Base-by-base conservation (phyloP, 805 yeast genomes). In the Wickerhamomyces ciferrii region DNA sequence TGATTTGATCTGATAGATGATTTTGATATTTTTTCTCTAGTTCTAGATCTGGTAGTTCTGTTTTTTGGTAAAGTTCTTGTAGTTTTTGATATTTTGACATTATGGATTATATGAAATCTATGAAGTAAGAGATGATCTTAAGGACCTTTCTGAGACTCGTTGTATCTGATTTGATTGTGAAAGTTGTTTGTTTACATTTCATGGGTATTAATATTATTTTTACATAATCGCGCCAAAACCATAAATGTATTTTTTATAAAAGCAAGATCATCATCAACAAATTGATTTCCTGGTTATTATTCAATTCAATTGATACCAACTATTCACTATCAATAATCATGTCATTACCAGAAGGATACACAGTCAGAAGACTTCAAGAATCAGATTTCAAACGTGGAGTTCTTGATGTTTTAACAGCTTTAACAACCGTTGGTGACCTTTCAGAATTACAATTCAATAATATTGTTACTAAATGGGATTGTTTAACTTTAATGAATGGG, bases 401-500 rank as follows among this genome's bases (percentile, higher is more conserved):
- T 9, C 67, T 84, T 23, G 76, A 75, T 27, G 81, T 87, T 0
- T 69, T 94, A 41, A 63, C 71, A 13, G 86, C 77, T 3, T 72
- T 92, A 52, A 94, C 98, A 11, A 79, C 86, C 0, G 97, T 94
- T 5, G 99, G 98, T 0, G 74, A 77, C 6, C 74, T 94, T 27
- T 60, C 83, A 2, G 50, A 59, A 21, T 67, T 62, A 10, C 66
- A 73, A 47, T 92, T 85, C 62, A 58, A 59, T 2, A 66, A 66
- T 5, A 74, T 81, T 29, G 62, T 85, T 34, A 69, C 70, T 23
- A 72, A 76, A 53, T 89, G 96, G 96, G 56, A 69, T 21, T 48
- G 70, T 1, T 54, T 61, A 20, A 61, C 59, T 39, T 38, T 63
- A 18, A 27, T 37, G n/a, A 55, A 53, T 27, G 58, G 60, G 2